Evolutionary conservation across 768 basidiomycete genomes (phyloP), one percentile per base, ranked within the genome.

Genomic region (Hydnum rufescens): DNA sequence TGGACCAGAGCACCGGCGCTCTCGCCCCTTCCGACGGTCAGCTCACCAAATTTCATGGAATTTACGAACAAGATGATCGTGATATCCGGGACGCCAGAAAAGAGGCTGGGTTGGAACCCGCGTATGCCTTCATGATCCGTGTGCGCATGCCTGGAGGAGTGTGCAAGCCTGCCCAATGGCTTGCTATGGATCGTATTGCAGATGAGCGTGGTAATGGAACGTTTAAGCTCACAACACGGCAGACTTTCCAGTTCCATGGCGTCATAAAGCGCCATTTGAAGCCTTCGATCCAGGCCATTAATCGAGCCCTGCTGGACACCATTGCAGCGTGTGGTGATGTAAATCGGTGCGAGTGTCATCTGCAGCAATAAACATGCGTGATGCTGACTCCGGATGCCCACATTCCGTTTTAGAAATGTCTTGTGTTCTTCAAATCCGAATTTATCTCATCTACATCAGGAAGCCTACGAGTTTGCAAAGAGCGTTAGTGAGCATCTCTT

Each of bases 231-330:
- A 99, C 95, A 46, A 99, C 95, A 31, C 74, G 95, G 56, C 79
- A 89, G 64, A 99, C 95, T 5, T 99, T 97, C 81, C 95, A 99
- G 67, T 97, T 95, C 74, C 95, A 99, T 65, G 95, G 95, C 53
- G 86, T 99, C 59, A 88, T 99, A 70, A 99, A 99, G 72, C 75
- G 75, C 57, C 89, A 99, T 64, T 67, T 99, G 64, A 97, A 97
- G 68, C 80, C 85, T 29, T 85, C 90, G 18, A 96, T 99, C 57
- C 92, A 95, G 68, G 87, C 78, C 52, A 97, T 97, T 65, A 99
- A 99, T 68, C 73, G 78, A 49, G 79, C 74, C 23, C 62, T 96
- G 58, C 71, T 99, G 54, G 95, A 99, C 65, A 96, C 95, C 2
- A 77, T 99, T 55, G 95, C 93, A 48, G 95, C 95, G 23, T 97